Percentiles rank a stretch among this genome's conserved stretches.
phyloP scores from a whole-genome alignment of 192 early-diverging fungal genomes.

The Backusella westeae region DNA sequence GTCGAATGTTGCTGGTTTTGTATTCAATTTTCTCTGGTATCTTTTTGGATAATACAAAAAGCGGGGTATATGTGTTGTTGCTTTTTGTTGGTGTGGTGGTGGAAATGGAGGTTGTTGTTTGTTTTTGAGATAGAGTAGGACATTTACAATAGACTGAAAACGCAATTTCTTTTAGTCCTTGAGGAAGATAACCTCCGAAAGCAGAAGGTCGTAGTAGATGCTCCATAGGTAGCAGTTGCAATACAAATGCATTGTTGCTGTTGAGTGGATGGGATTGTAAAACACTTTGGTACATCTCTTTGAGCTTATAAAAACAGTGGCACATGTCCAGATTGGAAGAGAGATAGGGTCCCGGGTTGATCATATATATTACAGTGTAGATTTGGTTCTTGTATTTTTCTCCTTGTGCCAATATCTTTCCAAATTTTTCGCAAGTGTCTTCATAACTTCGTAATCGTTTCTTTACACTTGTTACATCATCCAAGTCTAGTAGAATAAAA shows the following conservation, averaged over 20 bases:
- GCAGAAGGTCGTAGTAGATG: constrained; percentile 44
- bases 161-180: constrained; percentile 48
- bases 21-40: constrained; percentile 38
- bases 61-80: constrained; percentile 32
- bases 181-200: constrained; percentile 44
- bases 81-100: neutral
- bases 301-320: constrained; percentile 46
- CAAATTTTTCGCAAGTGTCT: constrained; percentile 4
- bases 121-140: constrained; percentile 13
- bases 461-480: neutral
- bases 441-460: constrained; percentile 5
- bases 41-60: constrained; percentile 41
- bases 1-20: constrained; percentile 29
- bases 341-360: constrained; percentile 43
- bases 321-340: constrained; percentile 45
- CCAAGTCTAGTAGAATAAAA: neutral
- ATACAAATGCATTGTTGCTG: constrained; percentile 35
- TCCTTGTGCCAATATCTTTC: neutral
- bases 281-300: constrained; percentile 36
- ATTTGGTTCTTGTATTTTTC: constrained; percentile 14
- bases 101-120: neutral
- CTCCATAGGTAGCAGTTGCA: constrained; percentile 46
- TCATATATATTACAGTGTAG: constrained; percentile 46
- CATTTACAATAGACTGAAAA: constrained; percentile 52
- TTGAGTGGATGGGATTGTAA: constrained; percentile 25